These are phyloP conservation scores for Acorus gramineus DNA, from an alignment of 106 monocot species.

Conservation along the genomic window DNA sequence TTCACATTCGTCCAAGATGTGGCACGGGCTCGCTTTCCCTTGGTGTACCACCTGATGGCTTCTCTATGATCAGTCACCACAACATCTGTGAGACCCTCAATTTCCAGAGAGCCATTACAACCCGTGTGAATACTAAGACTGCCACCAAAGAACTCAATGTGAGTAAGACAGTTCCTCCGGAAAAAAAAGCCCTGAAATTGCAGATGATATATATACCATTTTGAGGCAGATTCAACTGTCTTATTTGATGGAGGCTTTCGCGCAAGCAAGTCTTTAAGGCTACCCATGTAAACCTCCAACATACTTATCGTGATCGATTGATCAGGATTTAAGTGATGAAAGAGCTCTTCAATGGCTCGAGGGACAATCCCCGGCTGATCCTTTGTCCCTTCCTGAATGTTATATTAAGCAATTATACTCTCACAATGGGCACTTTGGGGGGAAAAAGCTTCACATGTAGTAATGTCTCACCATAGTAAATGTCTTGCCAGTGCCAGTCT, in stretches of 20 bases:
- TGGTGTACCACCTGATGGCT: slow-evolving; percentile 43
- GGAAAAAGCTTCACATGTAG: no score
- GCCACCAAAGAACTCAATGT: slow-evolving; percentile 4
- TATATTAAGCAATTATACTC: slow-evolving; percentile 5
- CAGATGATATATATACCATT: slow-evolving; percentile 19
- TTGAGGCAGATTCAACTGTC: not conserved
- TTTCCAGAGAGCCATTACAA: slow-evolving; percentile 40
- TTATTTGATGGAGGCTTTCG: slow-evolving; percentile 22
- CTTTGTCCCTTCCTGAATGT: slow-evolving; percentile 49
- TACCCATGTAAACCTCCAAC: slow-evolving; percentile 84
- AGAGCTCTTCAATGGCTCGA: slow-evolving; percentile 55
- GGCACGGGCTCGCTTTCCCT: slow-evolving; percentile 44
- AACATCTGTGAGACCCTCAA: slow-evolving; percentile 61
- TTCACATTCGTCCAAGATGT: slow-evolving; percentile 87
- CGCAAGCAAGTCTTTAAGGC: slow-evolving; percentile 48
- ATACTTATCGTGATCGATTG: slow-evolving; percentile 64
- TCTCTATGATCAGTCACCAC: slow-evolving; percentile 29
- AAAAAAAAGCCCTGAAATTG: not conserved
- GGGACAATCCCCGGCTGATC: slow-evolving; percentile 66
- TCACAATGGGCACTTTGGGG: no score
- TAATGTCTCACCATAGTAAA: slow-evolving; percentile 55
- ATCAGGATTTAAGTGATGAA: slow-evolving; percentile 29
- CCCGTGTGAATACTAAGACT: slow-evolving; percentile 41
- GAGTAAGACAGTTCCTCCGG: not conserved
- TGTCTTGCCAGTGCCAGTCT: slow-evolving; percentile 87